phyloP scores from a whole-genome alignment of 2,329 filamentous ascomycete species.

The Trichoderma oligosporum region DNA sequence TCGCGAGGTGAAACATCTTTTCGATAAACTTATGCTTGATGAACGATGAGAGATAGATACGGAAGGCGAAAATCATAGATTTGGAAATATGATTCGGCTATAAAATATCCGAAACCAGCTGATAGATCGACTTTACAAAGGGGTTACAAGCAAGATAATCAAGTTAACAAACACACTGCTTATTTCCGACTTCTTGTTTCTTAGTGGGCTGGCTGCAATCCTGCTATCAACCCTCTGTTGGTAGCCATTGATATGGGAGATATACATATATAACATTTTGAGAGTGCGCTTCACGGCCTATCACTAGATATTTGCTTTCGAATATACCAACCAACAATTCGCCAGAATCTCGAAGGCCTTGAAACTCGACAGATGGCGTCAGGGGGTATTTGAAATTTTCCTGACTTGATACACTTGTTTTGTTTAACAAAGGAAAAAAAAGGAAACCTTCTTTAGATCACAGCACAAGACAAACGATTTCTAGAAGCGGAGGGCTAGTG shows the following conservation, averaged over 20 bases:
- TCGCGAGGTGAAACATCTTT: conserved; percentile 71
- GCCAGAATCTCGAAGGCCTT: background rate
- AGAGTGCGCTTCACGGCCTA: background rate
- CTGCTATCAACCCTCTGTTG: background rate
- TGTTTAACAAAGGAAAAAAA: background rate
- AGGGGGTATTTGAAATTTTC: background rate
- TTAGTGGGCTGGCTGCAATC: too few species aligned
- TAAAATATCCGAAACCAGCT: background rate
- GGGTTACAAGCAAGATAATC: background rate
- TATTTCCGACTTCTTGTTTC: background rate
- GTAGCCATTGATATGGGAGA: background rate
- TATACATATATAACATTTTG: background rate
- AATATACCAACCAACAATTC: background rate
- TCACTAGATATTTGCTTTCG: background rate
- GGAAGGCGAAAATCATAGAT: background rate
- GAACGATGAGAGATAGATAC: background rate
- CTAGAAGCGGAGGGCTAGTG: background rate
- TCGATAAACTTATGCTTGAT: conserved; percentile 51
- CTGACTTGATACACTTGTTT: background rate
- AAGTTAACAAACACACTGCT: background rate
- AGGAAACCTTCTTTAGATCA: background rate
- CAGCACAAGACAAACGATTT: background rate
- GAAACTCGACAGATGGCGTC: background rate
- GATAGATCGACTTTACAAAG: background rate
- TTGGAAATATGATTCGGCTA: background rate